Base-by-base conservation (phyloP, 192 early-diverging fungal species). In the Martensiomyces pterosporus region DNA sequence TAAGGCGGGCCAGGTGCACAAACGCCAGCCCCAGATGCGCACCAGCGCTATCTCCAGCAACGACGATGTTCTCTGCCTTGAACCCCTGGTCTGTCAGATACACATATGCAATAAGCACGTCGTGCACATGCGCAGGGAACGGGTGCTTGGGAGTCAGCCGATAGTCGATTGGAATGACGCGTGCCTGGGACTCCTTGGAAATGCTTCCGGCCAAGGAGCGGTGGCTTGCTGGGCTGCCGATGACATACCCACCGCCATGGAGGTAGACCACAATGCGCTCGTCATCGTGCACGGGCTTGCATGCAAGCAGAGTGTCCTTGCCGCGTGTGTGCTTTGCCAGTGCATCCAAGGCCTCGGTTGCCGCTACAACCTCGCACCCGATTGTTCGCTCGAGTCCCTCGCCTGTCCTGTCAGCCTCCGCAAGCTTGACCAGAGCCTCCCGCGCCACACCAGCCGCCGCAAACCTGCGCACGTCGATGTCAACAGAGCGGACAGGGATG, bases 41-140 rank as follows among this genome's bases (percentile, higher is more conserved):
- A 1, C 53, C 53, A 10, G 53, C 33, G 39, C 53, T 55, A 17
- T 55, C 53, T 3, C 53, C 39, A 16, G 14, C 19, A 8, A 52
- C n/a, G 24, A 39, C 21, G 5, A 52, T 21, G 4, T 24, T 13
- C 10, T 39, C 15, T 9, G 39, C 5, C 5, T 22, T 21, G 14
- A 52, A 52, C 9, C 50, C 50, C 24, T 34, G 15, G 6, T 18
- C 16, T 3, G 81, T 58, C 7, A 92, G 68, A 48, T 77, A 86
- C 2, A 84, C 37, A 56, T 87, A 91, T 0, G 85, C 85, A 9
- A 85, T 80, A 21, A 93, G 24, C 18, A 80, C 76, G 60, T 93
- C 91, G 22, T 84, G 71, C 14, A 91, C 33, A 14, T 82, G 86
- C 25, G 79, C 63, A 9, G 89, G 91, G 64, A 89, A 93, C 2